phyloP scores from a whole-genome alignment of 1,284 basidiomycete species.

The Wolfiporia cocos region DNA sequence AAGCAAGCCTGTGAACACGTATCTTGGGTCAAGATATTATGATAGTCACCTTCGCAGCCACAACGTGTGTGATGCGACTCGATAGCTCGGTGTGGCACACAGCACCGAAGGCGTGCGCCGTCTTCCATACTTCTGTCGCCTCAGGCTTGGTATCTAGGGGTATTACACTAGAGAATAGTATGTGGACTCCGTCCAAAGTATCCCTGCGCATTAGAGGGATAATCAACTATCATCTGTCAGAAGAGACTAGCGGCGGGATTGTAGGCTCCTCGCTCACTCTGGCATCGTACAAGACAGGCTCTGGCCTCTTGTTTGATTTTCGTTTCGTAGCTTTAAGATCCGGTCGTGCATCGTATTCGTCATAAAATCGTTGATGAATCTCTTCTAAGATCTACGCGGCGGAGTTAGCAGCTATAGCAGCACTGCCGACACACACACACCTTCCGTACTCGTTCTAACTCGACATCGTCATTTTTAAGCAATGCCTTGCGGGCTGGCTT shows the following conservation, averaged over 20 bases:
- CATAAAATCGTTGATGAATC: constrained; percentile 75
- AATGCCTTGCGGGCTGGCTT: constrained; percentile 61
- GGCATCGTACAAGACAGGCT: constrained; percentile 44
- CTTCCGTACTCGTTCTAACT: constrained; percentile 71
- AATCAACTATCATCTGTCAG: constrained; percentile 49
- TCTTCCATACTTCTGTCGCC: constrained; percentile 82
- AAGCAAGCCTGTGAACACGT: not conserved
- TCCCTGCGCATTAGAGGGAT: constrained; percentile 76
- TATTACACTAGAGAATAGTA: constrained; percentile 93
- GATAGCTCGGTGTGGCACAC: constrained; percentile 67
- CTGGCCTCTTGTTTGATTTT: constrained; percentile 23
- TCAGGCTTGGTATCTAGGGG: constrained; percentile 80
- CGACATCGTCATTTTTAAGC: constrained; percentile 84
- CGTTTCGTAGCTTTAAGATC: constrained; percentile 29
- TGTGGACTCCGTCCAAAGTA: constrained; percentile 71
- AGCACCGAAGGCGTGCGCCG: constrained; percentile 88
- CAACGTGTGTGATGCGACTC: constrained; percentile 80
- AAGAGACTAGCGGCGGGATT: not conserved
- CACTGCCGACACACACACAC: constrained; percentile 35
- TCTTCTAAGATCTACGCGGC: constrained; percentile 61
- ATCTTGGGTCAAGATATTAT: not conserved
- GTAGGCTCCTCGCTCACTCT: constrained; percentile 39
- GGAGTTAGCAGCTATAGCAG: not conserved
- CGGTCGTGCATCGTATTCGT: constrained; percentile 46
- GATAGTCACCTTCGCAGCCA: constrained; percentile 66